These are phyloP conservation scores for Glomus cerebriforme DNA, from an alignment of 192 early-diverging fungal species.

Conservation along the genomic window DNA sequence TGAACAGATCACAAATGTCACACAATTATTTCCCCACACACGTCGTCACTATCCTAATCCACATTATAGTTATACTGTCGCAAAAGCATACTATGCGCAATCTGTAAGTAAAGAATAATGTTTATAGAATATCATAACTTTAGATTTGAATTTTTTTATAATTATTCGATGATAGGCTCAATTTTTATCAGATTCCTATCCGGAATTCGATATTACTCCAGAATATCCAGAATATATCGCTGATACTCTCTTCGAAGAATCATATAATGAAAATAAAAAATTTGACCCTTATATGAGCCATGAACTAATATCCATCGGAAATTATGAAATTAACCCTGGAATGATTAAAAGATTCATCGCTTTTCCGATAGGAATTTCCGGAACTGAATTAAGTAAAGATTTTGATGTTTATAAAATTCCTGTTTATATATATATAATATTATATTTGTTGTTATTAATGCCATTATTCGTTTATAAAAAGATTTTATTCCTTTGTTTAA, in stretches of 20 bases:
- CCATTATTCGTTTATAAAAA: not conserved
- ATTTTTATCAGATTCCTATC: not conserved
- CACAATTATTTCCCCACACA: slow-evolving; percentile 25
- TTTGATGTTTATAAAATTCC: not conserved
- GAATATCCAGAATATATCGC: slow-evolving; percentile 13
- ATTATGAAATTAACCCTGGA: not conserved
- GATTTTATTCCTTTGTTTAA: not conserved
- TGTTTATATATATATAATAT: not conserved
- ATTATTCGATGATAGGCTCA: slow-evolving; percentile 2
- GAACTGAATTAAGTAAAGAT: slow-evolving; percentile 20
- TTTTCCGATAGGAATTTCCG: slow-evolving; percentile 24
- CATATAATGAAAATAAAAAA: not conserved
- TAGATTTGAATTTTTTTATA: not conserved
- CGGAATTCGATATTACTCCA: slow-evolving; percentile 18
- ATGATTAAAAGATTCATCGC: not conserved
- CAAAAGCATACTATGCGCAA: not conserved
- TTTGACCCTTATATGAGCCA: slow-evolving; percentile 16
- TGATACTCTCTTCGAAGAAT: not conserved
- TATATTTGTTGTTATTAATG: not conserved
- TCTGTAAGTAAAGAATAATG: not conserved
- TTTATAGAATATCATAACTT: too few relatives aligned
- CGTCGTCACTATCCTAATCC: not conserved
- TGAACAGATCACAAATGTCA: not conserved
- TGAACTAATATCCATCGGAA: slow-evolving; percentile 14
- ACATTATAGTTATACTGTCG: not conserved